Conservation (phyloP, 73 alveolate genomes). For the Tetrahymena elliotti region DNA sequence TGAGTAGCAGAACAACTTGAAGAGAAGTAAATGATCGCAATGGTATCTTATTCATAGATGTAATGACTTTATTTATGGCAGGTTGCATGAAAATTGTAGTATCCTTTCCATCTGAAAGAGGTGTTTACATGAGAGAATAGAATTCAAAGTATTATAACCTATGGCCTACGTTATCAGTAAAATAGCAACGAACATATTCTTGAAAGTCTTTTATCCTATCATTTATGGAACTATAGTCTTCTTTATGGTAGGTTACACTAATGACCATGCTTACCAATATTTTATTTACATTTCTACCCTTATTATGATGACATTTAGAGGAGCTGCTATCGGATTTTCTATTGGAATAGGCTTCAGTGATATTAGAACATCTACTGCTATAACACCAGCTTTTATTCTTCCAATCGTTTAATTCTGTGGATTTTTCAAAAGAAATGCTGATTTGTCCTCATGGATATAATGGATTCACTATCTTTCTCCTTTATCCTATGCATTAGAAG, state of each 20-base stretch:
- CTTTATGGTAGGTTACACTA: slow-evolving; percentile 30
- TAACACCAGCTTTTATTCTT: slow-evolving; percentile 38
- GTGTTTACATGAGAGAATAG: slow-evolving; percentile 35
- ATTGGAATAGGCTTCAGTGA: slow-evolving; percentile 45
- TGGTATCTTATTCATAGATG: slow-evolving; percentile 17
- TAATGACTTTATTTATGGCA: slow-evolving; percentile 19
- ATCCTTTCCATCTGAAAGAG: slow-evolving; percentile 31
- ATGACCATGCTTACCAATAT: neutral
- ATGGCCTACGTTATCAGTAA: slow-evolving; percentile 19
- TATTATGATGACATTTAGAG: slow-evolving; percentile 1
- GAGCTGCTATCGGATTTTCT: slow-evolving; percentile 44
- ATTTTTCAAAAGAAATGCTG: slow-evolving; percentile 42
- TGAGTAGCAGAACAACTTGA: neutral
- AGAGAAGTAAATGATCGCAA: neutral
- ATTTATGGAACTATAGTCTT: slow-evolving; percentile 12
- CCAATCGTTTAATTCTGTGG: slow-evolving; percentile 68
- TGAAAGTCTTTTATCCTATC: slow-evolving; percentile 3
- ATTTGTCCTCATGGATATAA: slow-evolving; percentile 40
- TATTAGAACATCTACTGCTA: slow-evolving; percentile 45
- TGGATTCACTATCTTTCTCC: slow-evolving; percentile 69
- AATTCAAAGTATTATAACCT: slow-evolving; percentile 24
- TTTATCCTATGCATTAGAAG: slow-evolving; percentile 53
- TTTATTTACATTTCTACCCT: slow-evolving; percentile 1
- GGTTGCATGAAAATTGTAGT: slow-evolving; percentile 7
- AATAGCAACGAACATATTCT: slow-evolving; percentile 5